Evolutionary conservation across 306 rosid species (phyloP), one percentile per base, ranked within the genome.

Genomic region (Vicia sativa): DNA sequence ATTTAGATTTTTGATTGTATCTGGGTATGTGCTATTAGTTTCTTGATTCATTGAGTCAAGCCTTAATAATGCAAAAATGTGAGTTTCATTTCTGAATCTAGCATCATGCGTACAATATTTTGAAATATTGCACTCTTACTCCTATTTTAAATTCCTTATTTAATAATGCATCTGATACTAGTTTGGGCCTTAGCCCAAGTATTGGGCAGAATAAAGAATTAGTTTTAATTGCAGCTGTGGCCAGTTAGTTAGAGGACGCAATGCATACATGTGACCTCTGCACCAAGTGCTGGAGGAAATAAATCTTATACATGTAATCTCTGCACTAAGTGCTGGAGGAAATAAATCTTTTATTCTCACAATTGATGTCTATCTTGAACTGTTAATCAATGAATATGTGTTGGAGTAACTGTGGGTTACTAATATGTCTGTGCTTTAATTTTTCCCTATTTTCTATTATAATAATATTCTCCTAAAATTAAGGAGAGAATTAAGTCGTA

Each of bases 1-100:
- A 37, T 54, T 42, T 62, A 29, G 60, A 69, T 48, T 46, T 46
- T 43, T 26, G 13, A 28, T 26, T 68, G 48, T 45, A 29, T 69
- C 11, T 79, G 52, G 11, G 13, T n/a, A 68, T 62, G 53, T 55
- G 54, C 73, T 64, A 23, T 42, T 42, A 21, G 11, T 52, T 70
- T 29, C 61, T 65, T 56, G 62, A 41, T 31, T 56, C 38, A 43
- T 39, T 49, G 44, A 65, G 59, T 70, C 45, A 18, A 28, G 34
- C 12, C 37, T 60, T 42, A 53, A 45, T 14, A 38, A 65, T 18
- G 25, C 73, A 28, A 72, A 76, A 19, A 26, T 15, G n/a, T 5
- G 21, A 61, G 9, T 59, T 73, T 35, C 45, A 42, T 67, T 16
- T 39, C 56, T 37, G 9, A 46, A 38, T 56, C 64, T 21, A 21